Percentiles rank a stretch among this genome's conserved stretches.
Conservation (phyloP, 352 stramenopile genomes). For the Globisporangium nodosum region DNA sequence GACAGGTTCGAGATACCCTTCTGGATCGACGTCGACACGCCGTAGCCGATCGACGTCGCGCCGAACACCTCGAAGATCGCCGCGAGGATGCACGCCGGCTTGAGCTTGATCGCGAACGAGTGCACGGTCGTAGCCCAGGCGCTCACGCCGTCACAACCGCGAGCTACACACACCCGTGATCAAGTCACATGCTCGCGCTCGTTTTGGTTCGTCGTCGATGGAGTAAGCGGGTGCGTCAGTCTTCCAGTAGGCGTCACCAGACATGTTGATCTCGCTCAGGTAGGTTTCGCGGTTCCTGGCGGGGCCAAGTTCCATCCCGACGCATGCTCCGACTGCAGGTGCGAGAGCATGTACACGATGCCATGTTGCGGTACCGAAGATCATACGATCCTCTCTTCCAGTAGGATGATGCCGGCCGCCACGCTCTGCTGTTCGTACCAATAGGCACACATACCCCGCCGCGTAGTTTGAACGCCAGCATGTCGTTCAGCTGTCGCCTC, state of each 20-base stretch:
- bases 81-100: constrained; percentile 60
- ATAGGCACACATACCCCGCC: constrained; percentile 97
- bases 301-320: constrained; percentile 85
- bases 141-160: constrained; percentile 88
- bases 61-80: constrained; percentile 76
- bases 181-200: constrained; percentile 39
- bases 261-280: constrained; percentile 36
- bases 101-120: constrained; percentile 61
- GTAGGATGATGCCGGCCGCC: constrained; percentile 92
- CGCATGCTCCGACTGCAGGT: constrained; percentile 79
- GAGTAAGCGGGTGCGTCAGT: constrained; percentile 19
- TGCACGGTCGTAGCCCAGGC: constrained; percentile 79
- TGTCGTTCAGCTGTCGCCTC: no score
- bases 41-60: constrained; percentile 70
- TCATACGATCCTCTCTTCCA: constrained; percentile 87
- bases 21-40: constrained; percentile 73
- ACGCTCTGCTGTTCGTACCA: constrained; percentile 91
- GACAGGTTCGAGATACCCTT: constrained; percentile 28
- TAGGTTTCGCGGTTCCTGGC: constrained; percentile 44
- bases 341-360: constrained; percentile 88
- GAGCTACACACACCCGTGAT: constrained; percentile 55
- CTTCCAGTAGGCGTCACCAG: constrained; percentile 25
- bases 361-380: constrained; percentile 90
- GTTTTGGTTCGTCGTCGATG: constrained; percentile 22
- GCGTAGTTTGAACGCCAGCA: constrained; percentile 16